Conservation (phyloP, 352 stramenopile genomes). For the Blastocystis sp. region DNA sequence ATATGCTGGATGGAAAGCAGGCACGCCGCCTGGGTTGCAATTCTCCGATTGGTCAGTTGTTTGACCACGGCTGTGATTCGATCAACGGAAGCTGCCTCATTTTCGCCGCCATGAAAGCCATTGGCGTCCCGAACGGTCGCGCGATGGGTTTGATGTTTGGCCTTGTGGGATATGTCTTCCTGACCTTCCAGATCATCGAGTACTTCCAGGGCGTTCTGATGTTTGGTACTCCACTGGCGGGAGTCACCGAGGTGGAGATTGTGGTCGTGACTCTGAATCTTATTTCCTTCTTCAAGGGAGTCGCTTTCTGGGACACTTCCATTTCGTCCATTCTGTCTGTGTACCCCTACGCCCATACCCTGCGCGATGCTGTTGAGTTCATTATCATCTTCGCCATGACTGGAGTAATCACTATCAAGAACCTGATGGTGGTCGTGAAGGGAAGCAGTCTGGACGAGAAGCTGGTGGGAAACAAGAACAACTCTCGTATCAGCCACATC, state of each 20-base stretch:
- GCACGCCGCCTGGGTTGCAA: constrained; percentile 86
- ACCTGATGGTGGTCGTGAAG: background rate
- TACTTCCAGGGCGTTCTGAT: constrained; percentile 49
- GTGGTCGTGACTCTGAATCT: background rate
- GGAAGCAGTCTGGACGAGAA: background rate
- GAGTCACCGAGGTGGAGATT: constrained; percentile 29
- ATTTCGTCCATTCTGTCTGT: background rate
- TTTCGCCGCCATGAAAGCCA: background rate
- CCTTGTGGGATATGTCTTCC: background rate
- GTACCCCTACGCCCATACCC: background rate
- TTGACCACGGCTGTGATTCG: constrained; percentile 86
- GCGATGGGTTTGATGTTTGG: background rate
- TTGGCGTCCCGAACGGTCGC: background rate
- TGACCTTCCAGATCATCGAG: constrained; percentile 40
- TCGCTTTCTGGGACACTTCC: background rate
- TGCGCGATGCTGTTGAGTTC: background rate
- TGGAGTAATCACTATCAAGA: background rate
- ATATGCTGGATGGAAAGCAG: constrained; percentile 92
- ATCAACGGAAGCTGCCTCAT: background rate
- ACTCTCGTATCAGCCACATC: background rate
- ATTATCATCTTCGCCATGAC: background rate
- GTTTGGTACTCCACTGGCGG: constrained; percentile 9
- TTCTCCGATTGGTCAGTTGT: constrained; percentile 92
- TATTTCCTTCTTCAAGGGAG: background rate
- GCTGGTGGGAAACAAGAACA: background rate